Evolutionary conservation across 2,329 filamentous ascomycete genomes (phyloP).

Genomic region (Colletotrichum eremochloae): DNA sequence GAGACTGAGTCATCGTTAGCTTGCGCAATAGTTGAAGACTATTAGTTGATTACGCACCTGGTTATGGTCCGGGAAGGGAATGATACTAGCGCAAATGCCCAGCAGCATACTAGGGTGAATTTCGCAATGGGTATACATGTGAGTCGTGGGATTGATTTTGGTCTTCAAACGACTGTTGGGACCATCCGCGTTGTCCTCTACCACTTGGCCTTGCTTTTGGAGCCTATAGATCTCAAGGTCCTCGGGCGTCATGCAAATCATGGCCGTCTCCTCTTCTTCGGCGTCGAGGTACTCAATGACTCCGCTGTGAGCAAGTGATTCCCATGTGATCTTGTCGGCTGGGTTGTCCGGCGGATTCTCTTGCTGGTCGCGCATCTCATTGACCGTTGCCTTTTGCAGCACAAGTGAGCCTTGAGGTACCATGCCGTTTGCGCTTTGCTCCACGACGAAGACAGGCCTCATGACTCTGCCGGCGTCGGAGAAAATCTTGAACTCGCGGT

Average conservation of each 20-base stretch:
- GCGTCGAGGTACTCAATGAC: constrained; percentile 97
- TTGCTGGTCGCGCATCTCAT: constrained; percentile 81
- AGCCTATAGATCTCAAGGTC: constrained; percentile 85
- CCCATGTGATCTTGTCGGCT: constrained; percentile 83
- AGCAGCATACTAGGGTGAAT: constrained; percentile 99
- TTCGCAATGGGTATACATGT: constrained; percentile 97
- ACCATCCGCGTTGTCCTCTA: constrained; percentile 72
- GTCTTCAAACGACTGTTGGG: constrained; percentile 90
- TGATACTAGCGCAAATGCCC: constrained; percentile 98
- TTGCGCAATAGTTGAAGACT: constrained; percentile 26
- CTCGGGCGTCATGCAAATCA: constrained; percentile 99
- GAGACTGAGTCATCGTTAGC: constrained; percentile 72
- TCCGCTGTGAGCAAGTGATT: constrained; percentile 84
- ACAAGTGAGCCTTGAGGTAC: constrained; percentile 83
- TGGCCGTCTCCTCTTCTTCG: constrained; percentile 97
- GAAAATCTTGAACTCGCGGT: constrained; percentile 98
- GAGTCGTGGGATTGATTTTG: constrained; percentile 85
- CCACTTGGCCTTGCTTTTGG: constrained; percentile 74
- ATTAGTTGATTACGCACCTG: constrained; percentile 66
- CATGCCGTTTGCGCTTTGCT: constrained; percentile 75
- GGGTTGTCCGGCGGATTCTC: constrained; percentile 73
- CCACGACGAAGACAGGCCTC: constrained; percentile 92
- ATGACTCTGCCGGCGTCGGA: constrained; percentile 97
- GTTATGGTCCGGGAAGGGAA: constrained; percentile 99
- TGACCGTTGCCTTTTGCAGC: constrained; percentile 84